Conservation (phyloP, 192 early-diverging fungal species). For the Funneliformis geosporum region DNA sequence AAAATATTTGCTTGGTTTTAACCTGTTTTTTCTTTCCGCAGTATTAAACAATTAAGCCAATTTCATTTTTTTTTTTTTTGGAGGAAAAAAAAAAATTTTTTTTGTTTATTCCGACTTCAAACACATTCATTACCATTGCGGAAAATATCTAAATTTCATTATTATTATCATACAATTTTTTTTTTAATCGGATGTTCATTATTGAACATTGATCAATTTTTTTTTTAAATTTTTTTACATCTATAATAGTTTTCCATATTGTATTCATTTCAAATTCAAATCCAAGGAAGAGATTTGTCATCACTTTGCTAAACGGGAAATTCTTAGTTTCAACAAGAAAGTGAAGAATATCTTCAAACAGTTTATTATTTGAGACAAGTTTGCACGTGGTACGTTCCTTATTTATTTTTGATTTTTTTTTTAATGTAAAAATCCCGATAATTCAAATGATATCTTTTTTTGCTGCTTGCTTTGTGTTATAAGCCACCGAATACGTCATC, state of each 20-base stretch:
- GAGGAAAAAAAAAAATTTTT: no score
- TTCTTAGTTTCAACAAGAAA: no score
- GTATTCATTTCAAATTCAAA: no score
- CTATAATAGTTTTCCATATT: no score
- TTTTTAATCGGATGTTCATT: not conserved
- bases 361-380: not conserved
- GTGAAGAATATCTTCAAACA: no score
- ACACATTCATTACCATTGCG: not conserved
- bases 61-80: not conserved
- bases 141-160: not conserved
- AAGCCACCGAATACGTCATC: not conserved
- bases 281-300: no score
- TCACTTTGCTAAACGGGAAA: no score
- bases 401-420: no score
- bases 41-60: not conserved
- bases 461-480: not conserved
- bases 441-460: not conserved
- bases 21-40: not conserved
- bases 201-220: no score
- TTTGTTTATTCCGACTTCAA: not conserved
- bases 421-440: not conserved
- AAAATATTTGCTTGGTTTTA: not conserved
- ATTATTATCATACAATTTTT: not conserved
- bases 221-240: not conserved
- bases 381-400: not conserved